Base-by-base conservation (phyloP, 2,329 filamentous ascomycete species). In the Furcasterigmium sp. region DNA sequence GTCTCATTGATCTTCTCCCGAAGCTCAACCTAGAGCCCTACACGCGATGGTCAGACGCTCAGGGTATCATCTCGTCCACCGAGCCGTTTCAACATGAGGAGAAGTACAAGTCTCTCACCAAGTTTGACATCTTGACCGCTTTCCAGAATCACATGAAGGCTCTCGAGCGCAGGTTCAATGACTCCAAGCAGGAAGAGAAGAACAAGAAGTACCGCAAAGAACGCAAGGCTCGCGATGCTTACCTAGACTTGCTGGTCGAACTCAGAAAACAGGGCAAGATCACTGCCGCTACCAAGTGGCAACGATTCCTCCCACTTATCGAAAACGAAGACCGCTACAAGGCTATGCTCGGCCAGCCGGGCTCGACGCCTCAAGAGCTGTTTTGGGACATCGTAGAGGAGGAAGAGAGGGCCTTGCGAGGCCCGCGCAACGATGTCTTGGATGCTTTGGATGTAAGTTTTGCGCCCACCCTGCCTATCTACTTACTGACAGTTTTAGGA, bases 321-420 rank as follows among this genome's bases (percentile, higher is more conserved):
- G 79, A 87, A 54, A 73, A 86, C 43, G 93, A 98, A 56, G 77
- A 84, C 38, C 87, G 91, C 52, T 97, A 95, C 64, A 76, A 73
- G 54, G 82, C 81, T 50, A 89, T 95, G 73, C 77, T 91, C 46
- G 91, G 90, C 41, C 88, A 94, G 59, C 67, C 78, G 46, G 91
- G 91, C 44, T 95, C 91, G 5, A 86, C 81, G 5, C 88, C 93
- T 13, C 76, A 95, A 51, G 90, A 97, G 56, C 73, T 98, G 7
- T 97, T 98, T 69, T 96, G 91, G 89, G 93, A 98, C 61, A 73
- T 91, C 38, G 76, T 97, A 20, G 93, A 97, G 61, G 90, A 95
- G 61, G 90, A 97, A 62, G 91, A 98, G 58, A 82, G 87, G 45
- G 82, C 84, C n/a, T 72, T 96, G 38, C 84, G 91, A 48, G 83